A percentile compares a stretch with the other conserved stretches of the same genome.
Evolutionary conservation across 331 rosid genomes (phyloP).

Genomic region (Prunus yedoensis): DNA sequence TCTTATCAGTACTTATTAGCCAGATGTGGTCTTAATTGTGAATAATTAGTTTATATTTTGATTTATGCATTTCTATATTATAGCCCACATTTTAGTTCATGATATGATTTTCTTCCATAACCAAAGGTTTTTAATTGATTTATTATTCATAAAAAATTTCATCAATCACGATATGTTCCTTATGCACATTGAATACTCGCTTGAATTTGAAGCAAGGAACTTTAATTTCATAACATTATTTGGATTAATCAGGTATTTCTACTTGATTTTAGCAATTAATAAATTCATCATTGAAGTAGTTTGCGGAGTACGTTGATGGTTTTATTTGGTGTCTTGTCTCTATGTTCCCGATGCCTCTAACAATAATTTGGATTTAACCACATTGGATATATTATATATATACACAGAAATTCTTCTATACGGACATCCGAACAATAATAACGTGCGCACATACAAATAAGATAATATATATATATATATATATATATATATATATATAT

Average conservation of each 20-base stretch:
- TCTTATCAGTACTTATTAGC: too few species aligned
- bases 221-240: neutral
- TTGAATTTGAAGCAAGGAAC: slow-evolving; percentile 12
- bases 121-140: too few species aligned
- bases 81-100: neutral
- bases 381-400: neutral
- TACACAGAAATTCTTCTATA: too few species aligned
- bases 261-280: neutral
- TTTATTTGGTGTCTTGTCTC: slow-evolving; percentile 29
- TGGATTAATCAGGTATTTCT: slow-evolving; percentile 19
- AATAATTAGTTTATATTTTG: too few species aligned
- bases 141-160: neutral
- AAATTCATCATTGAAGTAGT: slow-evolving; percentile 17
- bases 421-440: too few species aligned
- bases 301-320: slow-evolving; percentile 37
- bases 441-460: too few species aligned
- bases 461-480: too few species aligned
- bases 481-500: too few species aligned
- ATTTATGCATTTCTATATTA: neutral
- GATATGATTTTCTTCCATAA: neutral
- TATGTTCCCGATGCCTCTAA: slow-evolving; percentile 15
- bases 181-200: neutral
- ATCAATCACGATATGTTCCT: neutral
- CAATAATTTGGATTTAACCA: slow-evolving; percentile 13
- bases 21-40: too few species aligned